Evolutionary conservation across 441 rosid genomes (phyloP).

Genomic region (Oxalis stricta): DNA sequence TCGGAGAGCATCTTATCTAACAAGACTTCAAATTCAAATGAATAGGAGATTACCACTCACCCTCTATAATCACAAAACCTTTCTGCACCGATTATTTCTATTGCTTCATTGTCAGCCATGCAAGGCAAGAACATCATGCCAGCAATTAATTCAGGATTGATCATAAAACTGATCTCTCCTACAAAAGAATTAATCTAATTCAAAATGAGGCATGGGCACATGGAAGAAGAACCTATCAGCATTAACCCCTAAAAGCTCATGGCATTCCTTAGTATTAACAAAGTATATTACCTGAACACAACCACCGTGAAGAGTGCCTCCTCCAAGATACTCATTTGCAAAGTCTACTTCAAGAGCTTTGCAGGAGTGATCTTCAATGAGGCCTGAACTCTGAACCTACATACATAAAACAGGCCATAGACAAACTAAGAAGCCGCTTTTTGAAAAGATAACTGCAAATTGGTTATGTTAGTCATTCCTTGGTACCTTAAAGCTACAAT

Average conservation of each 20-base stretch:
- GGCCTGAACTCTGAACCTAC: conserved; percentile 49
- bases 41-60: conserved; percentile 23
- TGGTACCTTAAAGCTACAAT: conserved; percentile 60
- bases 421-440: background rate
- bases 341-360: conserved; percentile 82
- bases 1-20: conserved; percentile 2
- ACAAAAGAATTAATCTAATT: conserved; percentile 8
- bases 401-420: conserved; percentile 6
- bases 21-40: background rate
- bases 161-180: conserved; percentile 98
- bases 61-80: conserved; percentile 74
- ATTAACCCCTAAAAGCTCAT: background rate
- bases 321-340: conserved; percentile 81
- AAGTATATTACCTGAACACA: conserved; percentile 60
- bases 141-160: conserved; percentile 82
- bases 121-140: conserved; percentile 89
- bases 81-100: conserved; percentile 78
- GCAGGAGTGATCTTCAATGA: conserved; percentile 59
- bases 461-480: background rate
- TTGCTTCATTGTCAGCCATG: conserved; percentile 80
- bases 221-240: background rate
- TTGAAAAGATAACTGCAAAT: background rate
- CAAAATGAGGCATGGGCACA: background rate
- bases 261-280: background rate
- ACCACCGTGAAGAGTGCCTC: conserved; percentile 77